These are phyloP conservation scores for Chalciporus pseudorubinellus DNA, from an alignment of 768 basidiomycete genomes.

Conservation along the genomic window DNA sequence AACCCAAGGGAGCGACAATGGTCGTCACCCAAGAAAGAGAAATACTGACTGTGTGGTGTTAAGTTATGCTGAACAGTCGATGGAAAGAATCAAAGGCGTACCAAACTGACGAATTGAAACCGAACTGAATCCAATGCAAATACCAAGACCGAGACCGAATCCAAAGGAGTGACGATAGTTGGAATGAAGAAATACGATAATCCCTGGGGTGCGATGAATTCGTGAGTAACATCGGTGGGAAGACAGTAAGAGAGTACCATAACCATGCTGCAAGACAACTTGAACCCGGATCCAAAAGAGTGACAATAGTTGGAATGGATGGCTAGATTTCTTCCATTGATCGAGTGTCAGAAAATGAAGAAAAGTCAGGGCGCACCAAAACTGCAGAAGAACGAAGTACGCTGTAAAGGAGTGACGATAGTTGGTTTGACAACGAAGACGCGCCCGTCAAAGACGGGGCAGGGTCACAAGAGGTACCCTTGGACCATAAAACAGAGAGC, in stretches of 20 bases:
- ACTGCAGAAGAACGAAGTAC: not conserved
- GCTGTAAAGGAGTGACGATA: slow-evolving; percentile 17
- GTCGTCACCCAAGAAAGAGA: too few species aligned
- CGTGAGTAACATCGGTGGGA: not conserved
- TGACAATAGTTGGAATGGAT: slow-evolving; percentile 14
- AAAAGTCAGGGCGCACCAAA: slow-evolving; percentile 1
- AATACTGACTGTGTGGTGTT: not conserved
- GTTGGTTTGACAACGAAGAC: slow-evolving; percentile 7
- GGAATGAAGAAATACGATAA: not conserved
- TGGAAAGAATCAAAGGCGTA: not conserved
- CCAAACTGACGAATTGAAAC: not conserved
- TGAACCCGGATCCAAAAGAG: slow-evolving; percentile 3
- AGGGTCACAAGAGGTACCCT: not conserved
- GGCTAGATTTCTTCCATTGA: not conserved
- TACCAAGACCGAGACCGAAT: not conserved
- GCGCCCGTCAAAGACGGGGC: not conserved
- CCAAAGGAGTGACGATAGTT: not conserved
- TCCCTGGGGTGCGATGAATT: not conserved
- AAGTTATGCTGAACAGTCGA: not conserved
- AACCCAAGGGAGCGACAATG: not conserved
- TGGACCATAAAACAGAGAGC: not conserved
- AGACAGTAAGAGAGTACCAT: not conserved
- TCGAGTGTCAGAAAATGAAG: not conserved
- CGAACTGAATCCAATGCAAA: not conserved
- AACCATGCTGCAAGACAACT: not conserved